phyloP scores from a whole-genome alignment of 2,329 filamentous ascomycete genomes.

The Epichloe gansuensis region DNA sequence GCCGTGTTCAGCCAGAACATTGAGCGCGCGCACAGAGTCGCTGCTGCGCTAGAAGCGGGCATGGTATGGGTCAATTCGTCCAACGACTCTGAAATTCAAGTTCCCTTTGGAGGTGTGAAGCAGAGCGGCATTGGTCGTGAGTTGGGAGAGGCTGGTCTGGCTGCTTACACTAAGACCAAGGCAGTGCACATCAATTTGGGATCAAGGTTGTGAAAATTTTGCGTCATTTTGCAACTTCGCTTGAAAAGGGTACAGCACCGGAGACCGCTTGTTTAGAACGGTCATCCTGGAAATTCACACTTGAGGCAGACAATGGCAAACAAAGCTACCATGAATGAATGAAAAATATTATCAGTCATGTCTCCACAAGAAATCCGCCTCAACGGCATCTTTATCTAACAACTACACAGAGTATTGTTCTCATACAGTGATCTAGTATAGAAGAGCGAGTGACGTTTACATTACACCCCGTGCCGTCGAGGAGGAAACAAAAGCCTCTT shows the following conservation, averaged over 20 bases:
- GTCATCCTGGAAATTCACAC: too few species aligned
- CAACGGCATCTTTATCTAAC: too few species aligned
- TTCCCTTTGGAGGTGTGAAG: slow-evolving; percentile 35
- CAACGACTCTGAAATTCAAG: slow-evolving; percentile 29
- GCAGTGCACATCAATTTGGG: slow-evolving; percentile 20
- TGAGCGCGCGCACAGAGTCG: slow-evolving; percentile 32
- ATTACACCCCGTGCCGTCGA: too few species aligned
- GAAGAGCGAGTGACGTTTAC: too few species aligned
- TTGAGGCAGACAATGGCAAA: too few species aligned
- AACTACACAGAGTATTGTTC: too few species aligned
- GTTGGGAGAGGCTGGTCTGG: slow-evolving; percentile 31
- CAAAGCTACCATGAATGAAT: neutral
- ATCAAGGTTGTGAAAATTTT: slow-evolving; percentile 15
- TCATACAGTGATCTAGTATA: too few species aligned
- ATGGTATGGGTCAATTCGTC: slow-evolving; percentile 41
- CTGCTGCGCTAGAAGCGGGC: slow-evolving; percentile 47
- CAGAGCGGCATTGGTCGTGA: slow-evolving; percentile 36
- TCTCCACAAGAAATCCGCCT: neutral
- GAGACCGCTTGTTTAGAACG: too few species aligned
- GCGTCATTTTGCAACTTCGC: too few species aligned
- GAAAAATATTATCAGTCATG: neutral
- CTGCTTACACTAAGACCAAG: slow-evolving; percentile 31
- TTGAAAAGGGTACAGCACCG: too few species aligned
- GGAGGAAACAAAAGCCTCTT: too few species aligned
- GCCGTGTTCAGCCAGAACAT: slow-evolving; percentile 50